Evolutionary conservation across 306 rosid genomes (phyloP).

Genomic region (Glycine tomentella): DNA sequence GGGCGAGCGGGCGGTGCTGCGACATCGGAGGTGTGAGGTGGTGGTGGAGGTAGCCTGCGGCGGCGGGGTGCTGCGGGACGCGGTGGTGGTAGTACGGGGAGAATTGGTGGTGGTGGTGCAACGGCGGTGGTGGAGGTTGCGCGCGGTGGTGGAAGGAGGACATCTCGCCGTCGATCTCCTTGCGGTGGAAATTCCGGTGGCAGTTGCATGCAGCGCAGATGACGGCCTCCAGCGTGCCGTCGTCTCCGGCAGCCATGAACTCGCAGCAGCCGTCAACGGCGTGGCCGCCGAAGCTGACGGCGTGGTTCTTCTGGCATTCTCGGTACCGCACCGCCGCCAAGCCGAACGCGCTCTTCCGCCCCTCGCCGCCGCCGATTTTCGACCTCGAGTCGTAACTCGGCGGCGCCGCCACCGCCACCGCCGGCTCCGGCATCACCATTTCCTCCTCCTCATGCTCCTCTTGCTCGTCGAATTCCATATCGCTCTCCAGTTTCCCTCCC

Average conservation of each 20-base stretch:
- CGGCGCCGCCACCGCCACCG: conserved; percentile 42
- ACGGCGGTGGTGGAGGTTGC: conserved; percentile 30
- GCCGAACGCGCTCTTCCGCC: conserved; percentile 47
- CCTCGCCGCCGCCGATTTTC: conserved; percentile 48
- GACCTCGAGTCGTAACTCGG: conserved; percentile 55
- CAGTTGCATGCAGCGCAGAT: conserved; percentile 96
- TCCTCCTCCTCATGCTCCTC: conserved; percentile 69
- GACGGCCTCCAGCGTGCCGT: conserved; percentile 80
- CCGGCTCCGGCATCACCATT: conserved; percentile 59
- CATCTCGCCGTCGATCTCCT: conserved; percentile 63
- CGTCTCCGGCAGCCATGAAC: conserved; percentile 88
- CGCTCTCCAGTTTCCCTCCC: conserved; percentile 2
- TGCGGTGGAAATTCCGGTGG: conserved; percentile 98
- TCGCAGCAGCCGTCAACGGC: conserved; percentile 95
- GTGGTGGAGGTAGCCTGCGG: conserved; percentile 67
- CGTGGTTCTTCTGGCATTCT: conserved; percentile 92
- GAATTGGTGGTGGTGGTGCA: conserved; percentile 53
- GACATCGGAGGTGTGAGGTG: conserved; percentile 48
- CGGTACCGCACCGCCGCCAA: conserved; percentile 56
- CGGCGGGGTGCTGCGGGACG: conserved; percentile 38
- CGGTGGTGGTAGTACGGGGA: conserved; percentile 55
- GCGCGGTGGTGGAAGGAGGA: conserved; percentile 41
- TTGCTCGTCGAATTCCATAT: conserved; percentile 84
- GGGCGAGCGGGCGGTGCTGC: conserved; percentile 63
- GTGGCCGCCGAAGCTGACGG: conserved; percentile 80